These are phyloP conservation scores for Leucocoprinus sp. DNA, from an alignment of 768 basidiomycete species.

Conservation along the genomic window DNA sequence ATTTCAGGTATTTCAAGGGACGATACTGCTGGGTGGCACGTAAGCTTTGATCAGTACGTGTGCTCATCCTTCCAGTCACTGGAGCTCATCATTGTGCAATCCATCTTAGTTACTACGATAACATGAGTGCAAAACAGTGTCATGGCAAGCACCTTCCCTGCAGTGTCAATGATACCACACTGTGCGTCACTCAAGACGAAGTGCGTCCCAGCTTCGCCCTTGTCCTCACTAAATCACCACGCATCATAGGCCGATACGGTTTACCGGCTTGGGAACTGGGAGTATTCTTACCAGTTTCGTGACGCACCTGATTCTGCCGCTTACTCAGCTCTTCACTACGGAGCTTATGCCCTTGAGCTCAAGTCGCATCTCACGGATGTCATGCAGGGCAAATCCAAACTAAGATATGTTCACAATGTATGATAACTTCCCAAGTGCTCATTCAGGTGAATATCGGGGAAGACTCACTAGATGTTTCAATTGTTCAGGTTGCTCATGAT, in stretches of 20 bases:
- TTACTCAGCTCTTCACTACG: constrained; percentile 36
- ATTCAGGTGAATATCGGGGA: neutral
- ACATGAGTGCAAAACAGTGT: constrained; percentile 42
- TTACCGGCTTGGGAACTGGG: constrained; percentile 52
- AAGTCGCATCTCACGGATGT: constrained; percentile 30
- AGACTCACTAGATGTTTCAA: neutral
- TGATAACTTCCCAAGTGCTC: constrained; percentile 4
- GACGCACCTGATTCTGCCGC: constrained; percentile 35
- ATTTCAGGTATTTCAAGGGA: constrained; percentile 32
- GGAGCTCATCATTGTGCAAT: neutral
- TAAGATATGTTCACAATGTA: constrained; percentile 38
- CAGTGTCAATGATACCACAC: constrained; percentile 32
- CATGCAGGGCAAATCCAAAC: constrained; percentile 27
- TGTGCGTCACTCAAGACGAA: constrained; percentile 35
- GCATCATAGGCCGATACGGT: constrained; percentile 35
- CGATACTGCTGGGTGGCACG: constrained; percentile 41
- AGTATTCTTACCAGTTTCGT: constrained; percentile 46
- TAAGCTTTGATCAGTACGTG: constrained; percentile 41
- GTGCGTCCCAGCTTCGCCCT: constrained; percentile 15
- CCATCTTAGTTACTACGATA: constrained; percentile 38
- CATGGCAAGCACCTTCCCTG: constrained; percentile 39
- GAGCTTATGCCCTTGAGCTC: constrained; percentile 39
- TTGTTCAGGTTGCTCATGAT: constrained; percentile 39
- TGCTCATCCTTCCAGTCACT: neutral
- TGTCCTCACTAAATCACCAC: neutral